Evolutionary conservation across 1,139 yeast genomes (phyloP).

Genomic region (Scheffersomyces segobiensis): DNA sequence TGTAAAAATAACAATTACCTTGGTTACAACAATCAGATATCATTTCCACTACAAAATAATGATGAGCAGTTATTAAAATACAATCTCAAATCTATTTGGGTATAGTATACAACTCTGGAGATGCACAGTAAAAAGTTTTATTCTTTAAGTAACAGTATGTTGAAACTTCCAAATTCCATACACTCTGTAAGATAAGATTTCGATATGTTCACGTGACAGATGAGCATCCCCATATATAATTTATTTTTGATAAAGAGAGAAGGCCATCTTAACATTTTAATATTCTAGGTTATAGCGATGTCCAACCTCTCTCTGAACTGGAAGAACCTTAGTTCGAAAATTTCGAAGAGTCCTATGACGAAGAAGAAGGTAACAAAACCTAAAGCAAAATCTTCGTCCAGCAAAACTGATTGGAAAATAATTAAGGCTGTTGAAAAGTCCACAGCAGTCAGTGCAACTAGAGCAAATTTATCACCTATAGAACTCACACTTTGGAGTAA

Average conservation of each 20-base stretch:
- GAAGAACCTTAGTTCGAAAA: constrained; percentile 30
- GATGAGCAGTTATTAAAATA: neutral
- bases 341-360: constrained; percentile 5
- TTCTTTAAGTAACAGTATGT: no score
- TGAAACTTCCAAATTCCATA: no score
- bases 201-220: neutral
- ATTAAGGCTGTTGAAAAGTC: neutral
- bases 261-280: neutral
- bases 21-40: no score
- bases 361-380: neutral
- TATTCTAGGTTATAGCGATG: constrained; percentile 9
- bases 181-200: neutral
- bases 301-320: constrained; percentile 35
- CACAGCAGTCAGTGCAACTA: neutral
- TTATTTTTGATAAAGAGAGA: neutral
- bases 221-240: neutral
- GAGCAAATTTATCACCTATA: constrained; percentile 14
- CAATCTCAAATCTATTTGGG: no score
- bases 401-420: neutral
- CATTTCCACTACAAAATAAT: no score
- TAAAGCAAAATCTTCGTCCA: neutral
- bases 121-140: no score
- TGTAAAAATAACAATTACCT: neutral
- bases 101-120: neutral
- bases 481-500: constrained; percentile 32